These are phyloP conservation scores for Maudiozyma humilis DNA, from an alignment of 1,139 yeast species.

Conservation along the genomic window DNA sequence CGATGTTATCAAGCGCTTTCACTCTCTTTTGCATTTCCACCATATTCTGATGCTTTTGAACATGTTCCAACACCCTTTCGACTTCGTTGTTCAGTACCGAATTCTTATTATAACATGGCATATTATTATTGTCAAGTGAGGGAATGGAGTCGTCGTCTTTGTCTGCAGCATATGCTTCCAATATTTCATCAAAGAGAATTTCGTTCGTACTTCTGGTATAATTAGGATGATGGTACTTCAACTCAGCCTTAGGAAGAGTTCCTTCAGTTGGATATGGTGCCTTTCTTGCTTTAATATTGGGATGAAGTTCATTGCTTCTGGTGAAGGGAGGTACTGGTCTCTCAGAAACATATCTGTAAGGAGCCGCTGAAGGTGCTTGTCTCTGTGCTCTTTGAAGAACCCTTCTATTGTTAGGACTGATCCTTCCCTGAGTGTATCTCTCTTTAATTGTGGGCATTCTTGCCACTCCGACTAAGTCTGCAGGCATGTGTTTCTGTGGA, in stretches of 20 bases:
- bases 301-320: neutral
- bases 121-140: conserved; percentile 5
- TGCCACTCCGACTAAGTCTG: neutral
- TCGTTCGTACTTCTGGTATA: conserved; percentile 17
- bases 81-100: conserved; percentile 12
- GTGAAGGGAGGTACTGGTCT: neutral
- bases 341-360: conserved; percentile 2
- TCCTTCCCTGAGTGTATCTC: neutral
- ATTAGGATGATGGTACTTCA: neutral
- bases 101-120: neutral
- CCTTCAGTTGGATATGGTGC: neutral
- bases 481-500: neutral
- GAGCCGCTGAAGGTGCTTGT: neutral
- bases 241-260: neutral
- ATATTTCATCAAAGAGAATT: conserved; percentile 23
- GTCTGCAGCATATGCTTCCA: conserved; percentile 16
- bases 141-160: conserved; percentile 1
- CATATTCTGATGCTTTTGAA: conserved; percentile 12
- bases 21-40: conserved; percentile 4
- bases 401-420: conserved; percentile 4
- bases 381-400: conserved; percentile 5
- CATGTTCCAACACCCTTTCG: conserved; percentile 17
- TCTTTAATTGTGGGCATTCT: conserved; percentile 1
- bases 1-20: neutral
- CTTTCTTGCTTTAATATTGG: neutral